Percentiles rank a stretch among this genome's conserved stretches.
phyloP scores from a whole-genome alignment of 129 eudicot genomes.

The Flaveria linearis region DNA sequence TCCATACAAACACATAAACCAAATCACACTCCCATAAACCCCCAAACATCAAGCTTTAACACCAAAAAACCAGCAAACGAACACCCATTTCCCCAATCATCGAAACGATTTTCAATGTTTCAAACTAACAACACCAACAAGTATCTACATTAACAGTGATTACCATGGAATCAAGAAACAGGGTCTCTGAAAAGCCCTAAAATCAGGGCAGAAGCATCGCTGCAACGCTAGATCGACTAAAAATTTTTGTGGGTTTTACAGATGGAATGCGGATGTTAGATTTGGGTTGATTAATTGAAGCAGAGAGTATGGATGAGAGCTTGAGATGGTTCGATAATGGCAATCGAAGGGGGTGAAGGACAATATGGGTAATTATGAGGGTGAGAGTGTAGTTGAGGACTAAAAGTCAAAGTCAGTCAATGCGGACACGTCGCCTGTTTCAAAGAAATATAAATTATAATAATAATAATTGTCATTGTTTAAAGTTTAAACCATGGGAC shows the following conservation, averaged over 20 bases:
- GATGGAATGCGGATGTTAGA: slow-evolving; percentile 12
- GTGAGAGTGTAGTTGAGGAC: slow-evolving; percentile 31
- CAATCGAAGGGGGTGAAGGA: slow-evolving; percentile 26
- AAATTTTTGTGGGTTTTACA: neutral
- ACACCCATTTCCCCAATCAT: neutral
- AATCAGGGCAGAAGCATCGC: slow-evolving; percentile 25
- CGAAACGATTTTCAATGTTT: slow-evolving; percentile 3
- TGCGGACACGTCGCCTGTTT: slow-evolving; percentile 15
- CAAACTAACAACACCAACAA: neutral
- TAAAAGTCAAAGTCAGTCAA: slow-evolving; percentile 43
- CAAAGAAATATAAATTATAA: neutral
- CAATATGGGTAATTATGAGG: slow-evolving; percentile 8
- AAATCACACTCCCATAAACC: slow-evolving; percentile 5
- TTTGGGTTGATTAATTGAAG: neutral
- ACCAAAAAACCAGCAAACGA: neutral
- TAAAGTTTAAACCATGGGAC: neutral
- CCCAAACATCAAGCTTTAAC: neutral
- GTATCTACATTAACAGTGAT: slow-evolving; percentile 5
- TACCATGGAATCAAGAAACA: slow-evolving; percentile 10
- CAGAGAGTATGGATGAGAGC: neutral
- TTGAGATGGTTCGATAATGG: slow-evolving; percentile 33
- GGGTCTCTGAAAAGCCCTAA: slow-evolving; percentile 25
- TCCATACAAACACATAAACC: slow-evolving; percentile 1
- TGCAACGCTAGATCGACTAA: slow-evolving; percentile 19
- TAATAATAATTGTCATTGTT: neutral